Conservation (phyloP, 306 rosid species). For the Trifolium fragiferum region DNA sequence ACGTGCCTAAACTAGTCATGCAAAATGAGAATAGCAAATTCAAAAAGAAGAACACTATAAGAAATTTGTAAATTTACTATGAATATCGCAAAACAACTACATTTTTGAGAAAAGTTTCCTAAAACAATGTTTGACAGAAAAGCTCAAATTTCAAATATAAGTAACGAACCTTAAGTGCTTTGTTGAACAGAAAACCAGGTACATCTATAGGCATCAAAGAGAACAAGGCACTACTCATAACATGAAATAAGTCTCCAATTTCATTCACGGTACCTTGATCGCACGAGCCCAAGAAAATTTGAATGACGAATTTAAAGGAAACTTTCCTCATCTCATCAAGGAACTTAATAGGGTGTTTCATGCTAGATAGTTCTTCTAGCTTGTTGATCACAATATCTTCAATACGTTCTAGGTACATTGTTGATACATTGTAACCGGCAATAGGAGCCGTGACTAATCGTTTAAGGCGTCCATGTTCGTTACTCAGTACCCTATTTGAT, state of each 20-base stretch:
- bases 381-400: conserved; percentile 28
- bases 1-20: conserved; percentile 37
- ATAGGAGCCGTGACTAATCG: conserved; percentile 20
- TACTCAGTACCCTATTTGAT: no score
- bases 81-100: no score
- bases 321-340: conserved; percentile 21
- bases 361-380: conserved; percentile 39
- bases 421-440: conserved; percentile 25
- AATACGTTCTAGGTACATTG: conserved; percentile 24
- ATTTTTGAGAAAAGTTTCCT: no score
- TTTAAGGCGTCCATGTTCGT: no score
- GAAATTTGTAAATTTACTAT: no score
- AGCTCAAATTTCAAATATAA: not conserved
- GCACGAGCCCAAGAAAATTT: conserved; percentile 41
- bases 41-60: no score
- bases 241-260: not conserved
- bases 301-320: conserved; percentile 38
- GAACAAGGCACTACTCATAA: not conserved
- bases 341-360: conserved; percentile 34
- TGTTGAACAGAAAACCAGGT: conserved; percentile 45
- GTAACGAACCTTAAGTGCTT: conserved; percentile 40
- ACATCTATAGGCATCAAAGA: not conserved
- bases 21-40: no score
- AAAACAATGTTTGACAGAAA: no score
- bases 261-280: not conserved